These are phyloP conservation scores for Blastomyces gilchristii DNA, from an alignment of 2,329 filamentous ascomycete genomes.

Conservation along the genomic window DNA sequence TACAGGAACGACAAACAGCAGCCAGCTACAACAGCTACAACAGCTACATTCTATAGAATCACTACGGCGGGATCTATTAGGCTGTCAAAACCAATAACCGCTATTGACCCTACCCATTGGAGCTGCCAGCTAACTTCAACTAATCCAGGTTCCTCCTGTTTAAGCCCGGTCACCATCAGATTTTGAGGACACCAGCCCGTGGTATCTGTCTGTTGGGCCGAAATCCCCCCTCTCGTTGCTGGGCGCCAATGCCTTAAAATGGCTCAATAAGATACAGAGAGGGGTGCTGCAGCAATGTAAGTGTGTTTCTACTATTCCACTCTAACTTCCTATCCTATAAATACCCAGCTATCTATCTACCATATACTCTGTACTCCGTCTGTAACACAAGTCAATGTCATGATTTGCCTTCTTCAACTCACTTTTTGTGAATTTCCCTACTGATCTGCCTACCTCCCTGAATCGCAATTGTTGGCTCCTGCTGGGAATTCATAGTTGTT, in stretches of 20 bases:
- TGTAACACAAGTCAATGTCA: neutral
- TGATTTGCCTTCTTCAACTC: neutral
- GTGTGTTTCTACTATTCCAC: neutral
- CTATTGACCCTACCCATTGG: neutral
- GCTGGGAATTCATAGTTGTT: neutral
- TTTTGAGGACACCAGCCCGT: neutral
- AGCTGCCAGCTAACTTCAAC: neutral
- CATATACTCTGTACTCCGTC: neutral
- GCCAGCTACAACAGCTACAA: neutral
- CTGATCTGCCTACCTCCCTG: neutral
- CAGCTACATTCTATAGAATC: neutral
- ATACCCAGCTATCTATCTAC: neutral
- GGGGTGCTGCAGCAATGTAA: neutral
- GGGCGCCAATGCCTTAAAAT: constrained; percentile 1
- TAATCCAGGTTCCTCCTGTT: neutral
- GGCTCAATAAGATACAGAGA: neutral
- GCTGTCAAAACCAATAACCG: no score
- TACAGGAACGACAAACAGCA: neutral
- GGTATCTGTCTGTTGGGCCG: constrained; percentile 2
- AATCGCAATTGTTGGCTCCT: neutral
- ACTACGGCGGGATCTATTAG: no score
- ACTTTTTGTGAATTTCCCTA: neutral
- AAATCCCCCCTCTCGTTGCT: neutral
- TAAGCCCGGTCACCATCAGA: neutral
- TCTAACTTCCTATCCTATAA: neutral